These are phyloP conservation scores for Mycena metata DNA, from an alignment of 768 basidiomycete species.

Conservation along the genomic window DNA sequence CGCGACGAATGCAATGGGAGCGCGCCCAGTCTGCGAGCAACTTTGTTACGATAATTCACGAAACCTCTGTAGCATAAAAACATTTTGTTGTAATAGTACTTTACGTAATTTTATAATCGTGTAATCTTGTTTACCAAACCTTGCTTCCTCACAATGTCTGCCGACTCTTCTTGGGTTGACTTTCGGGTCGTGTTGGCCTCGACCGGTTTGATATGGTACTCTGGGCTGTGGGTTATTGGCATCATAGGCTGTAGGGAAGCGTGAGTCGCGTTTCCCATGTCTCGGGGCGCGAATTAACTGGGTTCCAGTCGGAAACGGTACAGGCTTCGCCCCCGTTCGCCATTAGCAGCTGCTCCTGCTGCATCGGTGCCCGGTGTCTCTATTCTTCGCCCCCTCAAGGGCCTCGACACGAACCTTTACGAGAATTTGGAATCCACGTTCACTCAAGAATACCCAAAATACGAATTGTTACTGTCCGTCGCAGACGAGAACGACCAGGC, in stretches of 20 bases:
- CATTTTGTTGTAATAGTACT: no score
- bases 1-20: slow-evolving; percentile 28
- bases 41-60: neutral
- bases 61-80: no score
- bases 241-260: slow-evolving; percentile 77
- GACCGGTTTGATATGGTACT: slow-evolving; percentile 72
- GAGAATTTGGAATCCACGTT: slow-evolving; percentile 97
- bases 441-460: slow-evolving; percentile 90
- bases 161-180: neutral
- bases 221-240: slow-evolving; percentile 72
- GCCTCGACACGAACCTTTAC: slow-evolving; percentile 94
- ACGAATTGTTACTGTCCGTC: slow-evolving; percentile 91
- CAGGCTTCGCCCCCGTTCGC: slow-evolving; percentile 73
- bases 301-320: slow-evolving; percentile 79
- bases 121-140: neutral
- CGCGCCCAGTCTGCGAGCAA: slow-evolving; percentile 11
- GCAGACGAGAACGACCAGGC: slow-evolving; percentile 93
- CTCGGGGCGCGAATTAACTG: slow-evolving; percentile 10
- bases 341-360: slow-evolving; percentile 62
- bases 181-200: slow-evolving; percentile 49
- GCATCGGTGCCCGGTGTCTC: slow-evolving; percentile 86
- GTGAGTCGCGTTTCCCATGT: slow-evolving; percentile 59
- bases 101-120: neutral
- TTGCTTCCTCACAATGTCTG: no score
- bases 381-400: slow-evolving; percentile 94